Evolutionary conservation across 2,329 filamentous ascomycete genomes (phyloP).

Genomic region (Whalleya microplaca): DNA sequence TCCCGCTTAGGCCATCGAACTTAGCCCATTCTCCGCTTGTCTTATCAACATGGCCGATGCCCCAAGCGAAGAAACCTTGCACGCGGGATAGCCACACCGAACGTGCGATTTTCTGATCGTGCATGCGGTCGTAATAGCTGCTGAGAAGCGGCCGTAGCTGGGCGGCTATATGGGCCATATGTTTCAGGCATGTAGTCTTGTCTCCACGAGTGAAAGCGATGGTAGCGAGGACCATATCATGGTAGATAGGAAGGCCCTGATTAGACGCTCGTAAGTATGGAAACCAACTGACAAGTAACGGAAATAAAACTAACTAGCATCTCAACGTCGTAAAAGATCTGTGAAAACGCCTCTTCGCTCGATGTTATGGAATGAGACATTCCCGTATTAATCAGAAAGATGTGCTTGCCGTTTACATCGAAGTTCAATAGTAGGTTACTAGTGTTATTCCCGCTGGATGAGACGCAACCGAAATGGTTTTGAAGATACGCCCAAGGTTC

Average conservation of each 20-base stretch:
- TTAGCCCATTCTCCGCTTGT: conserved; percentile 33
- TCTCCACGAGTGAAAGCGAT: conserved; percentile 30
- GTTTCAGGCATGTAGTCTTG: conserved; percentile 18
- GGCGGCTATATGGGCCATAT: conserved; percentile 22
- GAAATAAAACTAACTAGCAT: conserved; percentile 9
- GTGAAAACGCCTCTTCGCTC: conserved; percentile 38
- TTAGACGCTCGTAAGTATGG: neutral
- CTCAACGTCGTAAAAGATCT: conserved; percentile 38
- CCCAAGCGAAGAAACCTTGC: conserved; percentile 44
- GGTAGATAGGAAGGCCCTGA: conserved; percentile 35
- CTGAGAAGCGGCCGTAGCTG: conserved; percentile 31
- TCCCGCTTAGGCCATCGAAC: conserved; percentile 41
- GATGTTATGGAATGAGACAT: conserved; percentile 30
- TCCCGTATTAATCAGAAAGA: conserved; percentile 38
- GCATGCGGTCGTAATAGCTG: conserved; percentile 35
- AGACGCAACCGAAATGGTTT: conserved; percentile 35
- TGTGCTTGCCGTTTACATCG: conserved; percentile 27
- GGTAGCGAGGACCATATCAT: conserved; percentile 33
- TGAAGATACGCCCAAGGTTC: conserved; percentile 39
- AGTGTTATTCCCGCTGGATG: conserved; percentile 39
- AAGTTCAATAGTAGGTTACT: conserved; percentile 40
- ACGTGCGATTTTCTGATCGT: conserved; percentile 32
- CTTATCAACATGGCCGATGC: conserved; percentile 33
- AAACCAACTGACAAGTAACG: no score
- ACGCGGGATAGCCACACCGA: conserved; percentile 38